These are phyloP conservation scores for Aspergillus jensenii DNA, from an alignment of 2,329 filamentous ascomycete genomes.

Conservation along the genomic window DNA sequence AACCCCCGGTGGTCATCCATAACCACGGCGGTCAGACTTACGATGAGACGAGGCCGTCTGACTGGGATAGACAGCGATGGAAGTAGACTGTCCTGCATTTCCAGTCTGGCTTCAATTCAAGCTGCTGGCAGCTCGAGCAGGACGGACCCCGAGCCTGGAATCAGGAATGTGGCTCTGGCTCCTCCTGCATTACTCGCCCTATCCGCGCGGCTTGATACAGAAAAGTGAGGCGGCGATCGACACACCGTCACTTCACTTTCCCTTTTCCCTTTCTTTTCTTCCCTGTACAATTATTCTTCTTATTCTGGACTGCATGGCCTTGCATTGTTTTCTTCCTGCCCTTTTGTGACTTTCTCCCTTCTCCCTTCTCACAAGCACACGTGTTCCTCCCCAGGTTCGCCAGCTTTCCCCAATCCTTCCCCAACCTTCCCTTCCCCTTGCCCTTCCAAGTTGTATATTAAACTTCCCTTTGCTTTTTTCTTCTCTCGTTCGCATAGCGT, in stretches of 20 bases:
- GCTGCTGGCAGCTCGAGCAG: slow-evolving; percentile 16
- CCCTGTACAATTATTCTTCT: slow-evolving; percentile 10
- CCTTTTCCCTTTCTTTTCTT: not conserved
- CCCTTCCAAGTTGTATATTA: slow-evolving; percentile 7
- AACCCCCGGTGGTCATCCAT: slow-evolving; percentile 35
- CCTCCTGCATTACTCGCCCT: slow-evolving; percentile 10
- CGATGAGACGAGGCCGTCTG: slow-evolving; percentile 37
- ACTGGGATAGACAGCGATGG: slow-evolving; percentile 42
- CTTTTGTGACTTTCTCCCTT: slow-evolving; percentile 5
- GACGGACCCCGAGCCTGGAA: not conserved
- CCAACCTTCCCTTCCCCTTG: not conserved
- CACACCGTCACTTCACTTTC: slow-evolving; percentile 10
- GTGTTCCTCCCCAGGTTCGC: slow-evolving; percentile 14
- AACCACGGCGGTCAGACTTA: slow-evolving; percentile 38
- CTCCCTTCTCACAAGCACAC: slow-evolving; percentile 12
- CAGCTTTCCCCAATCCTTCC: slow-evolving; percentile 7
- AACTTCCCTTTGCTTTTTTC: slow-evolving; percentile 9
- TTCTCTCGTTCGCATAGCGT: slow-evolving; percentile 32
- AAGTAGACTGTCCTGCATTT: slow-evolving; percentile 25
- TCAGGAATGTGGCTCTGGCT: not conserved
- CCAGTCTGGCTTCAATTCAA: slow-evolving; percentile 4
- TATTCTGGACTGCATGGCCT: slow-evolving; percentile 11
- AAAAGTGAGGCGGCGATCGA: slow-evolving; percentile 30
- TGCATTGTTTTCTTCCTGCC: slow-evolving; percentile 8
- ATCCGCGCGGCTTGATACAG: slow-evolving; percentile 24